Evolutionary conservation across 2,329 filamentous ascomycete genomes (phyloP).

Genomic region (Nemania sp.): DNA sequence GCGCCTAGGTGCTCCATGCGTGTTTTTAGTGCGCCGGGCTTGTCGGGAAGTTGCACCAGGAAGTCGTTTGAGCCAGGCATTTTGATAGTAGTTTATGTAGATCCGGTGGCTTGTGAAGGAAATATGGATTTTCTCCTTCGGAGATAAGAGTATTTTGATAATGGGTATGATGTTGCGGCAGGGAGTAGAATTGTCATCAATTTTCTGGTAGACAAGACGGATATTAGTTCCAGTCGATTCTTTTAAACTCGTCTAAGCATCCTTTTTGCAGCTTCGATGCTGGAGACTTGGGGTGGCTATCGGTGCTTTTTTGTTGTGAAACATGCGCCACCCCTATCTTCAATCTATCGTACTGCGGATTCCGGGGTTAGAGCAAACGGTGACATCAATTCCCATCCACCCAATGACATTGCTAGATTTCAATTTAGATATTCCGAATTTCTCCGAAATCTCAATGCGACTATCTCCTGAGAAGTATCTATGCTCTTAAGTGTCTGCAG

Average conservation of each 20-base stretch:
- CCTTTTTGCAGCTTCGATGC: not conserved
- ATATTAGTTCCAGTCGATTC: no score
- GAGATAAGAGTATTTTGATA: not conserved
- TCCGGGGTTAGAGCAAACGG: not conserved
- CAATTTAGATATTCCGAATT: constrained; percentile 8
- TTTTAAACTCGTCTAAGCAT: not conserved
- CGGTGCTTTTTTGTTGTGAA: not conserved
- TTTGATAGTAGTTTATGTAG: not conserved
- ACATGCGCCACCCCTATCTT: not conserved
- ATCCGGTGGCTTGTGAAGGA: no score
- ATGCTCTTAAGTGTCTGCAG: no score
- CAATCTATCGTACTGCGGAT: not conserved
- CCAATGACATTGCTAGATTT: not conserved
- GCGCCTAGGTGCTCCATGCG: constrained; percentile 24
- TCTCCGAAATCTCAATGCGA: not conserved
- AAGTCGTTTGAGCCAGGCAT: constrained; percentile 26
- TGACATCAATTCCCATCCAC: not conserved
- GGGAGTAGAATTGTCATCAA: not conserved
- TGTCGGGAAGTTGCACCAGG: constrained; percentile 29
- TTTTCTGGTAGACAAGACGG: not conserved
- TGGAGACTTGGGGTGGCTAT: not conserved
- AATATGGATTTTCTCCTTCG: no score
- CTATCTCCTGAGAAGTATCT: not conserved
- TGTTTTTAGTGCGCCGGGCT: constrained; percentile 15
- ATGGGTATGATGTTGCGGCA: not conserved